Conservation (phyloP, 768 basidiomycete species). For the Boletus reticuloceps region DNA sequence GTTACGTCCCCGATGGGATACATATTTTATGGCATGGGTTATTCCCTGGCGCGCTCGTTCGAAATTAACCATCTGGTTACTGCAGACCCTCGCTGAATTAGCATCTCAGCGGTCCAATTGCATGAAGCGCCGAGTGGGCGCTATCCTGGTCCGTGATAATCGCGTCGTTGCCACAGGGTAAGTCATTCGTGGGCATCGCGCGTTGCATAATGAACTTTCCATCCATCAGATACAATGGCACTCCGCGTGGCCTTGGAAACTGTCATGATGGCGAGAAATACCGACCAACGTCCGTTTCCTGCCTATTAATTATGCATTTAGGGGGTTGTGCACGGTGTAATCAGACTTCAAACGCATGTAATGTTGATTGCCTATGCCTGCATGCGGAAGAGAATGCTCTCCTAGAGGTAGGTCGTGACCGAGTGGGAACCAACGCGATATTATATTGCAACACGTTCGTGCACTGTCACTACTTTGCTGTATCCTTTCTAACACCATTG, state of each 20-base stretch:
- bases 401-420: conserved; percentile 88
- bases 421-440: conserved; percentile 79
- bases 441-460: conserved; percentile 97
- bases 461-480: background rate
- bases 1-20: conserved; percentile 89
- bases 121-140: conserved; percentile 96
- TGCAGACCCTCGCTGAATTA: conserved; percentile 81
- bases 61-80: conserved; percentile 5
- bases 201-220: background rate
- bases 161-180: conserved; percentile 80
- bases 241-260: conserved; percentile 84
- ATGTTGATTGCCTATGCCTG: conserved; percentile 85
- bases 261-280: conserved; percentile 49
- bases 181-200: conserved; percentile 12
- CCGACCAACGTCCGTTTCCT: conserved; percentile 4
- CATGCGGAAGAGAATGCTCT: conserved; percentile 99
- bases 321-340: conserved; percentile 89
- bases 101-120: conserved; percentile 91
- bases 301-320: conserved; percentile 58
- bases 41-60: background rate
- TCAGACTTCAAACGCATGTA: conserved; percentile 42
- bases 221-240: conserved; percentile 82
- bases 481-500: background rate
- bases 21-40: conserved; percentile 86
- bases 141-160: conserved; percentile 83